A percentile compares a stretch with the other conserved stretches of the same genome.
These are phyloP conservation scores for Cyberlindnera americana DNA, from an alignment of 805 yeast species.

Conservation along the genomic window DNA sequence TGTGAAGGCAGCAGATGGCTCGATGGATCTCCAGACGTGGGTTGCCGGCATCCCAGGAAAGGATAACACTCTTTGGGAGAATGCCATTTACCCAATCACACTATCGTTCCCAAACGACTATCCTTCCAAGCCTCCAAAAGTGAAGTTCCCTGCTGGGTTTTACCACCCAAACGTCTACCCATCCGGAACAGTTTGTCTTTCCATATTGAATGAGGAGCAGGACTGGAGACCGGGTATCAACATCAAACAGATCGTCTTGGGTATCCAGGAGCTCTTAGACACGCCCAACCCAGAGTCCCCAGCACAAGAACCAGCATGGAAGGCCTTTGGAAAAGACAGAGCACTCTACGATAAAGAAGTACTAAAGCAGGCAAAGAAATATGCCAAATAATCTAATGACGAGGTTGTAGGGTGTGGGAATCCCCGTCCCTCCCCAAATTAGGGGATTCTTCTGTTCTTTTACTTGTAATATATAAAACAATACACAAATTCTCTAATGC, in stretches of 20 bases:
- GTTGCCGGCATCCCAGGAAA: constrained; percentile 96
- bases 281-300: constrained; percentile 94
- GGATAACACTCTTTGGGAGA: constrained; percentile 79
- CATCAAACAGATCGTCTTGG: constrained; percentile 81
- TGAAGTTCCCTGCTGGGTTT: constrained; percentile 82
- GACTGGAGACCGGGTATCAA: constrained; percentile 99
- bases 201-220: constrained; percentile 89
- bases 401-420: too few relatives aligned
- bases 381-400: constrained; percentile 43
- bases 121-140: constrained; percentile 96
- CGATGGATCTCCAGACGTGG: constrained; percentile 84
- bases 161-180: constrained; percentile 98
- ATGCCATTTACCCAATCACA: constrained; percentile 83
- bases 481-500: too few relatives aligned
- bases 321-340: constrained; percentile 70
- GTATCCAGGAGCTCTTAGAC: constrained; percentile 86
- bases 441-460: too few relatives aligned
- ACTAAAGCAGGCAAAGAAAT: constrained; percentile 72
- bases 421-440: too few relatives aligned
- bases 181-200: constrained; percentile 91
- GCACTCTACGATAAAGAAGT: constrained; percentile 72
- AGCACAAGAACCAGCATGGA: constrained; percentile 97
- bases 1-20: constrained; percentile 70
- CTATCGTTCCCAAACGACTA: constrained; percentile 85
- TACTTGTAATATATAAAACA: too few relatives aligned